Evolutionary conservation across 225 moss, liverwort and hornwort genomes (phyloP).

Genomic region (Rhytidiadelphus loreus): DNA sequence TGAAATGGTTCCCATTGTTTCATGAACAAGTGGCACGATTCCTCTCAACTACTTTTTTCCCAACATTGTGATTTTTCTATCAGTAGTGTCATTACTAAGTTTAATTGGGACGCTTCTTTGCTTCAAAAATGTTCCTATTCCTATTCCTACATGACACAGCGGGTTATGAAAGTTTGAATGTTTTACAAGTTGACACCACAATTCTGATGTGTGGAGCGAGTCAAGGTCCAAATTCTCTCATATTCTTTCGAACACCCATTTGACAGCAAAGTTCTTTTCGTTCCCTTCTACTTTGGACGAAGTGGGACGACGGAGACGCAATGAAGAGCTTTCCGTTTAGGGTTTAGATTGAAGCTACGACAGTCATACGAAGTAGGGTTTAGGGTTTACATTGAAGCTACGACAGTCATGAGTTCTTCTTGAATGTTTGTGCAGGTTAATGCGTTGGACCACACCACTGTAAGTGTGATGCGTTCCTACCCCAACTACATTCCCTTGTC

Average conservation of each 20-base stretch:
- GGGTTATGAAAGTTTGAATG: neutral
- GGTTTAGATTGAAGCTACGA: neutral
- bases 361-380: neutral
- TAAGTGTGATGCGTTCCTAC: constrained; percentile 88
- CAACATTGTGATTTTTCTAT: neutral
- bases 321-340: neutral
- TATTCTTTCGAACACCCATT: neutral
- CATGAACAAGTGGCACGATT: neutral
- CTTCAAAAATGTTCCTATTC: neutral
- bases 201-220: neutral
- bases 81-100: neutral
- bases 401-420: neutral
- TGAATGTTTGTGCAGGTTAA: constrained; percentile 33
- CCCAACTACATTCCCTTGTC: constrained; percentile 75
- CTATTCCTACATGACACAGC: neutral
- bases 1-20: neutral
- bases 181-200: neutral
- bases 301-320: neutral
- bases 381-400: no score
- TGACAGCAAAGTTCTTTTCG: neutral
- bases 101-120: neutral
- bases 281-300: neutral
- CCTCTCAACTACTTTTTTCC: neutral
- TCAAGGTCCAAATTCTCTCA: neutral
- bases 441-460: constrained; percentile 44